Evolutionary conservation across 257 asterid species (phyloP).

Genomic region (Forsythia viridissima): DNA sequence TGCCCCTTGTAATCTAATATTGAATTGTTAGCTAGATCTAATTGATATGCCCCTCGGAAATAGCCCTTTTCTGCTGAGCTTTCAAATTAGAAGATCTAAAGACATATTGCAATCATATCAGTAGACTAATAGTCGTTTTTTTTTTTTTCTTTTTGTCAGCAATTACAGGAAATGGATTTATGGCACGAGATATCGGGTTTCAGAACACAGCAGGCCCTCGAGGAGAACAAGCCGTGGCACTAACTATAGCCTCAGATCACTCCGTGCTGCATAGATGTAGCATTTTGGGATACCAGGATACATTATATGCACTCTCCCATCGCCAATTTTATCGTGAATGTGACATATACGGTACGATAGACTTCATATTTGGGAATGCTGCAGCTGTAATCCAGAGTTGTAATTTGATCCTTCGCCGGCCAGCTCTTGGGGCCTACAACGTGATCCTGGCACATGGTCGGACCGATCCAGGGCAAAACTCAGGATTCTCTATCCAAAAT

Average conservation of each 20-base stretch:
- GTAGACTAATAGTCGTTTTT: not conserved
- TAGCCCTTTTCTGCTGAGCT: not conserved
- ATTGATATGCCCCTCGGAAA: not conserved
- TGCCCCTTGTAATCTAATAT: too few relatives aligned
- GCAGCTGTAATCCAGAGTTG: constrained; percentile 39
- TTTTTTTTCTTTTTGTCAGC: constrained; percentile 17
- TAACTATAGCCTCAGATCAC: constrained; percentile 33
- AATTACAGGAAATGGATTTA: constrained; percentile 34
- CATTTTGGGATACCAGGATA: constrained; percentile 41
- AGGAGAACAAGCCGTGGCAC: constrained; percentile 39
- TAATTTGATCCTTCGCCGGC: constrained; percentile 29
- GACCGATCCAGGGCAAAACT: constrained; percentile 36
- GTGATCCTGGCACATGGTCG: constrained; percentile 39
- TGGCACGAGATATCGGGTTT: constrained; percentile 42
- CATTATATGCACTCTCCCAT: constrained; percentile 34
- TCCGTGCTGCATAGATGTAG: constrained; percentile 36
- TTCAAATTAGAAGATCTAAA: not conserved
- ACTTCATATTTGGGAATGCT: constrained; percentile 42
- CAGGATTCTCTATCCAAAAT: constrained; percentile 34
- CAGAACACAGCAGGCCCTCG: constrained; percentile 39
- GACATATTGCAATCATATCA: not conserved
- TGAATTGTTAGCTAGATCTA: not conserved
- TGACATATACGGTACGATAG: constrained; percentile 41
- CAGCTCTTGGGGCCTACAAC: constrained; percentile 18
- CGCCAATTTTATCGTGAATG: constrained; percentile 47